A percentile compares a stretch with the other conserved stretches of the same genome.
phyloP scores from a whole-genome alignment of 2,329 filamentous ascomycete genomes.

The Aphanocladium album region DNA sequence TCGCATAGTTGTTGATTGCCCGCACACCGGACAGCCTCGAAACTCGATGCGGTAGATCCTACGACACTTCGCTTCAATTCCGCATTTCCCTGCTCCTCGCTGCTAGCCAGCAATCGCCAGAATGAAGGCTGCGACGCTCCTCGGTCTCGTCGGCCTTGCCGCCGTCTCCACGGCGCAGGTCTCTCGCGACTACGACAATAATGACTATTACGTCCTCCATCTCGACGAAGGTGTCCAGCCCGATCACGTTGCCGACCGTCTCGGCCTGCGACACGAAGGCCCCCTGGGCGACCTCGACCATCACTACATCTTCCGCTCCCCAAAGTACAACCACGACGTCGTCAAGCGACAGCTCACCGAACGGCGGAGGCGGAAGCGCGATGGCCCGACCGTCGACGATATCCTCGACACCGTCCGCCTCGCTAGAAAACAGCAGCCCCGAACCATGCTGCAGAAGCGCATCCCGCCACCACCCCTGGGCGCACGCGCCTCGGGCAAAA shows the following conservation, averaged over 20 bases:
- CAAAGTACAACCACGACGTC: slow-evolving; percentile 55
- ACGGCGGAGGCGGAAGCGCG: slow-evolving; percentile 58
- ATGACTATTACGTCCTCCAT: slow-evolving; percentile 93
- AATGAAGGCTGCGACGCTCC: slow-evolving; percentile 17
- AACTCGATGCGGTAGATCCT: neutral
- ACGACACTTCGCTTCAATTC: neutral
- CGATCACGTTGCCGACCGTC: slow-evolving; percentile 60
- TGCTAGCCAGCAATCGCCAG: neutral
- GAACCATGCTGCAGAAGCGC: slow-evolving; percentile 50
- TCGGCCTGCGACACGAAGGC: slow-evolving; percentile 79
- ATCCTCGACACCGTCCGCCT: slow-evolving; percentile 70
- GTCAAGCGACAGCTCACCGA: slow-evolving; percentile 50
- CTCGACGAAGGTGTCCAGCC: slow-evolving; percentile 64
- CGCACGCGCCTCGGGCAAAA: slow-evolving; percentile 11
- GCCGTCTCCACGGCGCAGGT: slow-evolving; percentile 44
- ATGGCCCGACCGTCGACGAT: slow-evolving; percentile 39
- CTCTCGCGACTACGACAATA: slow-evolving; percentile 64
- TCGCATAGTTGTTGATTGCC: neutral
- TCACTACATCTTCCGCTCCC: slow-evolving; percentile 82
- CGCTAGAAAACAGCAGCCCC: slow-evolving; percentile 65
- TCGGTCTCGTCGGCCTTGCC: slow-evolving; percentile 35
- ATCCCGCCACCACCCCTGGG: slow-evolving; percentile 35
- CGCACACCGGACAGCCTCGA: neutral
- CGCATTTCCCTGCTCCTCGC: neutral
- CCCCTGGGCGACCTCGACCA: slow-evolving; percentile 69